Conservation (phyloP, 768 basidiomycete species). For the Mycena rebaudengoi region DNA sequence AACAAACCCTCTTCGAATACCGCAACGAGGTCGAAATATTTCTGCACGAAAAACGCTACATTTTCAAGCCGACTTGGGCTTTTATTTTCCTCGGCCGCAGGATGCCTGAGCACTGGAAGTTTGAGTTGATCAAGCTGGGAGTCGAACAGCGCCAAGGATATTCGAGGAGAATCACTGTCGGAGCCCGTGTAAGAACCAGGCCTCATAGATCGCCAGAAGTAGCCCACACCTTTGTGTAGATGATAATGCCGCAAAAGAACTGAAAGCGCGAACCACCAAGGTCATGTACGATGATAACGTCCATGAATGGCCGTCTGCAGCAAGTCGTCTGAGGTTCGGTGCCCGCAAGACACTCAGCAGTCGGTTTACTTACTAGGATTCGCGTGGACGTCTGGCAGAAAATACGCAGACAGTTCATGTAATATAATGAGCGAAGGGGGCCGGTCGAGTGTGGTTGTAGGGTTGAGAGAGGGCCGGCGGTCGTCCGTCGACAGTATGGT, state of each 20-base stretch:
- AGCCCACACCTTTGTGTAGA: conserved; percentile 23
- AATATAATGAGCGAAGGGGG: conserved; percentile 65
- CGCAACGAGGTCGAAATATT: conserved; percentile 64
- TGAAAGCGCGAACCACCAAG: conserved; percentile 56
- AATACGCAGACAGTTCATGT: conserved; percentile 68
- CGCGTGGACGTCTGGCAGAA: conserved; percentile 38
- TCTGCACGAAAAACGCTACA: conserved; percentile 51
- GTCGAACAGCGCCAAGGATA: conserved; percentile 66
- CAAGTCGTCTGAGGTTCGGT: too few species aligned
- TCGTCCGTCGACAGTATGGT: conserved; percentile 44
- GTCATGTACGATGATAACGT: conserved; percentile 62
- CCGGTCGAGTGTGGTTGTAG: conserved; percentile 37
- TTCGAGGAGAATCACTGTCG: not conserved
- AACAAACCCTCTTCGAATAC: conserved; percentile 52
- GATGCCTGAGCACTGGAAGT: conserved; percentile 54
- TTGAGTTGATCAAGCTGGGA: conserved; percentile 59
- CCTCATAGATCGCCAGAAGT: not conserved
- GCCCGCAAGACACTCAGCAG: too few species aligned
- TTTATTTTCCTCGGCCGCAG: conserved; percentile 29
- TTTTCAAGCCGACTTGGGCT: conserved; percentile 39
- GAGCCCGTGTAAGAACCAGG: conserved; percentile 4
- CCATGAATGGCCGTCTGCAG: conserved; percentile 30
- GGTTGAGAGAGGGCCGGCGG: conserved; percentile 25
- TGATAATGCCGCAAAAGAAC: conserved; percentile 48
- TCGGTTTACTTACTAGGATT: conserved; percentile 33